These are phyloP conservation scores for Verticillium isaacii DNA, from an alignment of 2,329 filamentous ascomycete genomes.

Conservation along the genomic window DNA sequence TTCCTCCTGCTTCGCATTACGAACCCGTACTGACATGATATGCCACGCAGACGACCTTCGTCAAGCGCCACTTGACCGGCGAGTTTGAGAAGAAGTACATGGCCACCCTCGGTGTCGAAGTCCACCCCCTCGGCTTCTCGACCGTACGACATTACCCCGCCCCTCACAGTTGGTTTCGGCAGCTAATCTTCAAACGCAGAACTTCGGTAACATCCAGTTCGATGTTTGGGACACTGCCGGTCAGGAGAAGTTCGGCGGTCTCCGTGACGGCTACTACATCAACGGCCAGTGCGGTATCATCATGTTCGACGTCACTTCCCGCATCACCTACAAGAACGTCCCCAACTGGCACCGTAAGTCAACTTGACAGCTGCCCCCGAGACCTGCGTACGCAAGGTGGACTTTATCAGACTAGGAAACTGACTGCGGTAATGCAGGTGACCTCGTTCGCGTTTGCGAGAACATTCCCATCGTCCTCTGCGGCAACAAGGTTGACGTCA, in stretches of 20 bases:
- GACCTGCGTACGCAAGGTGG: not conserved
- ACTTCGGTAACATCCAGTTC: slow-evolving; percentile 95
- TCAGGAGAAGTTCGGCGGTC: slow-evolving; percentile 99
- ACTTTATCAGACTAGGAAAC: too few species aligned
- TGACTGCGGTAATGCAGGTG: slow-evolving; percentile 51
- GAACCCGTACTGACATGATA: slow-evolving; percentile 15
- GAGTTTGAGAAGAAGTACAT: slow-evolving; percentile 99
- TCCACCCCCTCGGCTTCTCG: slow-evolving; percentile 95
- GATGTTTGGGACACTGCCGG: slow-evolving; percentile 99
- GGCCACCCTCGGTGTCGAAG: slow-evolving; percentile 97
- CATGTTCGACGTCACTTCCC: slow-evolving; percentile 99
- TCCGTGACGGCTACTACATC: slow-evolving; percentile 99
- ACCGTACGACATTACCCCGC: slow-evolving; percentile 65
- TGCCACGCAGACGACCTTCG: slow-evolving; percentile 82
- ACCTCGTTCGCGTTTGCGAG: slow-evolving; percentile 98
- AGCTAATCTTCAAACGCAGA: slow-evolving; percentile 54
- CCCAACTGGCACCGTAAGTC: slow-evolving; percentile 99
- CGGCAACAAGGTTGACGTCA: slow-evolving; percentile 99
- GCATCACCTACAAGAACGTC: slow-evolving; percentile 99
- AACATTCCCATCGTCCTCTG: slow-evolving; percentile 97
- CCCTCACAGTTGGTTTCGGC: not conserved
- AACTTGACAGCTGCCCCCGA: not conserved
- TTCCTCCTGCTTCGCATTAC: not conserved
- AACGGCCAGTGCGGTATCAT: slow-evolving; percentile 99
- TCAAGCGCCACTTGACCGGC: slow-evolving; percentile 99